Conservation (phyloP, 2,329 filamentous ascomycete species). For the Pseudogymnoascus sp. region DNA sequence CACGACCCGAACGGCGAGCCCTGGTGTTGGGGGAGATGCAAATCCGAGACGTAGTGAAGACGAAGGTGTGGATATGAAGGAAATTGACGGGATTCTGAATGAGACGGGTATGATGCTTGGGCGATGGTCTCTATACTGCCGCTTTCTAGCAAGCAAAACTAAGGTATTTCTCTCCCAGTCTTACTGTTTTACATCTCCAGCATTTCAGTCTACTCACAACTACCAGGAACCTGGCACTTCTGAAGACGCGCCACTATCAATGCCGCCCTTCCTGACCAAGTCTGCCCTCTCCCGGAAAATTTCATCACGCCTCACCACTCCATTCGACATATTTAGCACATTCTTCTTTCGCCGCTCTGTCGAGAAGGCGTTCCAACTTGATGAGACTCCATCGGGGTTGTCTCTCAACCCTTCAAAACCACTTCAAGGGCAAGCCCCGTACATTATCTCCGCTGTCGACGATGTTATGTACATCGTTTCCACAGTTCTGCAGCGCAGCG, state of each 20-base stretch:
- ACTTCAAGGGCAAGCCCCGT: constrained; percentile 71
- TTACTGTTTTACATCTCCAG: constrained; percentile 17
- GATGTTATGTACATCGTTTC: constrained; percentile 99
- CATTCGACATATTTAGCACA: constrained; percentile 86
- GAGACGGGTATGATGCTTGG: constrained; percentile 90
- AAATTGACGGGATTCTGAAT: constrained; percentile 77
- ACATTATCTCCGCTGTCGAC: constrained; percentile 91
- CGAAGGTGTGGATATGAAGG: constrained; percentile 92
- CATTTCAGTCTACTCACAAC: constrained; percentile 23
- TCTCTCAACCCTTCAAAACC: constrained; percentile 65
- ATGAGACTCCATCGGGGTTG: constrained; percentile 75
- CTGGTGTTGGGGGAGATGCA: constrained; percentile 49
- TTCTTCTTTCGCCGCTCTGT: constrained; percentile 97
- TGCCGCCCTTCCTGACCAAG: constrained; percentile 67
- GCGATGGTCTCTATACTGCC: constrained; percentile 84
- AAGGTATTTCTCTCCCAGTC: constrained; percentile 45
- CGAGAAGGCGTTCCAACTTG: constrained; percentile 94
- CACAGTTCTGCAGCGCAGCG: constrained; percentile 74
- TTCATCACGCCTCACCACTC: constrained; percentile 60
- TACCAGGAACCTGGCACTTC: constrained; percentile 42
- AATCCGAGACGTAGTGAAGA: constrained; percentile 64
- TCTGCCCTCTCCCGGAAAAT: constrained; percentile 79
- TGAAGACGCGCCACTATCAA: constrained; percentile 48
- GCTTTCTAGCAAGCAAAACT: constrained; percentile 82
- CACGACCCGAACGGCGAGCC: constrained; percentile 66